These are phyloP conservation scores for Nepenthes alata DNA, from an alignment of 179 eudicot species.

Conservation along the genomic window DNA sequence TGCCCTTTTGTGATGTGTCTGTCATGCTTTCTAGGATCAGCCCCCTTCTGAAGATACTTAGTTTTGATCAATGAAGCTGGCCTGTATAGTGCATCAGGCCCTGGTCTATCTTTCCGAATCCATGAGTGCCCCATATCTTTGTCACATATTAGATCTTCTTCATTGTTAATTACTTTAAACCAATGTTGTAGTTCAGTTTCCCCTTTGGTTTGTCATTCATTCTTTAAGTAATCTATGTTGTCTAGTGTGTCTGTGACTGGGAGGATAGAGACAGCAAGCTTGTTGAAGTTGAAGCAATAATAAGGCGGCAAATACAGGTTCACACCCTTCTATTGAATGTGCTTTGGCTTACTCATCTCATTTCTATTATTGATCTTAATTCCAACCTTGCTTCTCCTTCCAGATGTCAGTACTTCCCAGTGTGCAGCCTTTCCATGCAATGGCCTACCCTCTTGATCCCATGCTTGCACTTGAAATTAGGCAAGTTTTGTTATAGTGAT, in stretches of 20 bases:
- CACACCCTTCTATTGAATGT: constrained; percentile 4
- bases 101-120: too few species aligned
- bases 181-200: neutral
- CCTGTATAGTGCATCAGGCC: too few species aligned
- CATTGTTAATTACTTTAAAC: too few species aligned
- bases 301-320: constrained; percentile 90
- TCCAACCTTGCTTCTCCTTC: constrained; percentile 5
- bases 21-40: too few species aligned
- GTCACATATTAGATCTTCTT: too few species aligned
- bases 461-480: constrained; percentile 92
- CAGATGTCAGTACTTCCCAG: constrained; percentile 89
- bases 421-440: constrained; percentile 98
- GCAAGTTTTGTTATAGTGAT: constrained; percentile 16
- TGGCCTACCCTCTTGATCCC: constrained; percentile 95
- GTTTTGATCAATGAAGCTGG: too few species aligned
- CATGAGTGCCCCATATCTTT: too few species aligned
- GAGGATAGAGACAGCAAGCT: constrained; percentile 75
- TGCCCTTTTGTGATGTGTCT: too few species aligned
- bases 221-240: neutral
- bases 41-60: too few species aligned
- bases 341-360: constrained; percentile 1
- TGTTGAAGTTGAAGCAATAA: constrained; percentile 71
- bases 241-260: constrained; percentile 94
- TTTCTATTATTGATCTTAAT: neutral
- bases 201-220: neutral